A percentile compares a stretch with the other conserved stretches of the same genome.
Evolutionary conservation across 1,284 basidiomycete species (phyloP).

Genomic region (Grifola frondosa): DNA sequence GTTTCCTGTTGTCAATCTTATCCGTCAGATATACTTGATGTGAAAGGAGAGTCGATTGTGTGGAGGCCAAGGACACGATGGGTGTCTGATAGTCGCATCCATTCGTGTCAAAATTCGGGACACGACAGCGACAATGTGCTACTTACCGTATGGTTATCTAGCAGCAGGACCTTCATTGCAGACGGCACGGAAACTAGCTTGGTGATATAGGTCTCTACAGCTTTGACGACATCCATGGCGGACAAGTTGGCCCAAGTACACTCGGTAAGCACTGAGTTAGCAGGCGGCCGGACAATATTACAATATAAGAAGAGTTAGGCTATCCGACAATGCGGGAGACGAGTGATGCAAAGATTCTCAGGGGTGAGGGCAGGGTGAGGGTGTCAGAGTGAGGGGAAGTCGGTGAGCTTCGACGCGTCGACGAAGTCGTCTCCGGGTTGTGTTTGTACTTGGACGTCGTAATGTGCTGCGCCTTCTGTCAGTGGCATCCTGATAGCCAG

Average conservation of each 20-base stretch:
- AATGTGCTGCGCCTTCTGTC: too few relatives aligned
- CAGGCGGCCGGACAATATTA: not conserved
- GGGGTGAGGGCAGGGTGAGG: not conserved
- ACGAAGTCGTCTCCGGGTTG: too few relatives aligned
- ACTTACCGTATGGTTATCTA: conserved; percentile 92
- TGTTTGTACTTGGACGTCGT: too few relatives aligned
- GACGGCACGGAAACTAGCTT: conserved; percentile 86
- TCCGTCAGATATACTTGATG: conserved; percentile 99
- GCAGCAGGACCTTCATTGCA: conserved; percentile 96
- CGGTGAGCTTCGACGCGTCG: too few relatives aligned
- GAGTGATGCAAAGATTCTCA: too few relatives aligned
- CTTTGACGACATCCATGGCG: conserved; percentile 92
- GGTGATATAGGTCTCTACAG: conserved; percentile 90
- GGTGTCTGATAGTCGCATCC: conserved; percentile 68
- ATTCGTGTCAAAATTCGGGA: not conserved
- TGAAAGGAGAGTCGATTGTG: conserved; percentile 91
- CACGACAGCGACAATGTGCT: not conserved
- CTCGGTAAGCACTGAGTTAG: not conserved
- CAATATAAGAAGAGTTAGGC: not conserved
- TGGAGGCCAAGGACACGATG: conserved; percentile 92
- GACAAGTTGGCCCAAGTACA: not conserved
- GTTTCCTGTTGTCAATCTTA: conserved; percentile 88
- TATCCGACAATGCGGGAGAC: too few relatives aligned
- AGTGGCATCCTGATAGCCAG: too few relatives aligned
- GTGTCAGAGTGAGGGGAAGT: not conserved